A percentile compares a stretch with the other conserved stretches of the same genome.
These are phyloP conservation scores for Aureobasidium sp. DNA, from an alignment of 2,329 filamentous ascomycete species.

Conservation along the genomic window DNA sequence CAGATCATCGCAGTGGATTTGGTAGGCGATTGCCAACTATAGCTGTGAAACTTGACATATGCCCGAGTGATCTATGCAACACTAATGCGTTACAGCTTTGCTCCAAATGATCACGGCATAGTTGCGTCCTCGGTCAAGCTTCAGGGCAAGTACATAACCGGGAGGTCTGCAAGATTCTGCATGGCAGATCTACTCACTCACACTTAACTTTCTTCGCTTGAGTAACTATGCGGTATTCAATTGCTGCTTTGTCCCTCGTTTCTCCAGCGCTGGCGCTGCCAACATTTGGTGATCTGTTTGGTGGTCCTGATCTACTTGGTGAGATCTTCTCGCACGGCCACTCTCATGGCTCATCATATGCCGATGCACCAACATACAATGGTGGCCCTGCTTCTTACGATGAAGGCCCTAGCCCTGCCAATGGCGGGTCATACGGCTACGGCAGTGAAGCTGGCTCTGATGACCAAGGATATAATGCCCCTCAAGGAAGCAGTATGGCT, in stretches of 20 bases:
- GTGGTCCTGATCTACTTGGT: not conserved
- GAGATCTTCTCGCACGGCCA: not conserved
- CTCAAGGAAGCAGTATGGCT: not conserved
- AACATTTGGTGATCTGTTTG: not conserved
- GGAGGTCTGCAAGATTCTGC: not conserved
- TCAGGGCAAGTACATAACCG: not conserved
- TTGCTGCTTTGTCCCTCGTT: not conserved
- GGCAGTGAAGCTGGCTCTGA: not conserved
- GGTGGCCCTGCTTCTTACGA: not conserved
- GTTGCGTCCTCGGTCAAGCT: not conserved
- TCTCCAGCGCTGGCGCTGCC: conserved; percentile 2
- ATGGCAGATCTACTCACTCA: not conserved
- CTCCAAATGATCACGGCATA: not conserved
- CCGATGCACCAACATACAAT: not conserved
- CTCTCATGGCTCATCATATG: not conserved
- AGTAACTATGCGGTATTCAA: not conserved
- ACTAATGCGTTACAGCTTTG: conserved; percentile 7
- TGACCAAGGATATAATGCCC: not conserved
- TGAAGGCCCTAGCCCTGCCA: not conserved
- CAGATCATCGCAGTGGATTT: not conserved
- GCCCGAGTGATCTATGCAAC: not conserved
- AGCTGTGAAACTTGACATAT: conserved; percentile 3
- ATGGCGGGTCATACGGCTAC: not conserved
- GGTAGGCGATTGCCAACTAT: not conserved
- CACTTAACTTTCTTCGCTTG: not conserved